phyloP scores from a whole-genome alignment of 345 rosid species.

The Lagerstroemia speciosa region DNA sequence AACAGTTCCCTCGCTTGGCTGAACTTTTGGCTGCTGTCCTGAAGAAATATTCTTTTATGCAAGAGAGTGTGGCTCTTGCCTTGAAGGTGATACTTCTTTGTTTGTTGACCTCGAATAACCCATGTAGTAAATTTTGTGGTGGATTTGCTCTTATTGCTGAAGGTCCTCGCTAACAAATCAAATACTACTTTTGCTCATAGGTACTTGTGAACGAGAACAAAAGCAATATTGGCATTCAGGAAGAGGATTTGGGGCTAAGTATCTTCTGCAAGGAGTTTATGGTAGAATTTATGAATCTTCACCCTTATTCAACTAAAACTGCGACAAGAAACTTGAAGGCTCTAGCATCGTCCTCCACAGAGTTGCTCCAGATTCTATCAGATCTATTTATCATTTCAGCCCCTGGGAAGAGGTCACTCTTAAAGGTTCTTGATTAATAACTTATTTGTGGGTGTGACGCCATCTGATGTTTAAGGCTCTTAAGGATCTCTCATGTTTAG shows the following conservation, averaged over 20 bases:
- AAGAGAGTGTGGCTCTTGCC: slow-evolving; percentile 55
- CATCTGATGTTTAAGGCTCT: neutral
- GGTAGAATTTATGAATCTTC: slow-evolving; percentile 22
- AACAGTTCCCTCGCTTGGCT: slow-evolving; percentile 46
- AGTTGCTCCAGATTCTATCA: slow-evolving; percentile 61
- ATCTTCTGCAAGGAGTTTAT: slow-evolving; percentile 21
- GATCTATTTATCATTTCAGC: slow-evolving; percentile 43
- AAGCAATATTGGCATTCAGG: slow-evolving; percentile 24
- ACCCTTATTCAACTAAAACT: slow-evolving; percentile 52
- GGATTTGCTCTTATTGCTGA: neutral
- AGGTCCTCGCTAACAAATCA: neutral
- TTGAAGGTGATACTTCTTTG: slow-evolving; percentile 41
- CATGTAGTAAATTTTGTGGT: neutral
- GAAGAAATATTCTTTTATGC: slow-evolving; percentile 56
- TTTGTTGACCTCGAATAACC: neutral
- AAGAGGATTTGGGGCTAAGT: slow-evolving; percentile 20
- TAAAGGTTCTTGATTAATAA: slow-evolving; percentile 45
- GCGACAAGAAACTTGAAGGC: slow-evolving; percentile 62
- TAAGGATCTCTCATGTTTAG: neutral
- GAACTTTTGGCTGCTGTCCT: slow-evolving; percentile 46
- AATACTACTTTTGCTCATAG: slow-evolving; percentile 5
- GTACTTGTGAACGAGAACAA: slow-evolving; percentile 76
- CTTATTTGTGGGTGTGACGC: slow-evolving; percentile 1
- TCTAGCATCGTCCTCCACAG: slow-evolving; percentile 51
- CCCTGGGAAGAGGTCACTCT: slow-evolving; percentile 35